phyloP scores from a whole-genome alignment of 192 early-diverging fungal species.

The Coemansia sp. region DNA sequence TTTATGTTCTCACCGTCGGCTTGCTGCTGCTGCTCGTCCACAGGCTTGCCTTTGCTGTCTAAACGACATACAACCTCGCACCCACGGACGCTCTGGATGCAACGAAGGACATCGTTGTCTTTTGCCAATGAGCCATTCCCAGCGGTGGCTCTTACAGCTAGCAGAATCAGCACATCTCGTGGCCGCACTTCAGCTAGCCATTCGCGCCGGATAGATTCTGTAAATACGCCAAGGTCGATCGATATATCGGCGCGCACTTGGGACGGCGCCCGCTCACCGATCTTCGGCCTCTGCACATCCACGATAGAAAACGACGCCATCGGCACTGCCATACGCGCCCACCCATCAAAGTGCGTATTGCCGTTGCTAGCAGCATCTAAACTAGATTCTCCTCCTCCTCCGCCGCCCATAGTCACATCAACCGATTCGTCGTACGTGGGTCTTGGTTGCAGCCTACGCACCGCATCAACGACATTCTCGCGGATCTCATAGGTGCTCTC shows the following conservation, averaged over 20 bases:
- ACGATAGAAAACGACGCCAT: slow-evolving; percentile 68
- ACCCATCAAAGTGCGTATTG: slow-evolving; percentile 69
- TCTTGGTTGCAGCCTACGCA: slow-evolving; percentile 74
- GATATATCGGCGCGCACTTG: slow-evolving; percentile 81
- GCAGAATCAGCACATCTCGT: slow-evolving; percentile 89
- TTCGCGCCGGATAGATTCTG: slow-evolving; percentile 73
- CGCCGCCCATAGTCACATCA: neutral
- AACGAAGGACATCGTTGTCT: neutral
- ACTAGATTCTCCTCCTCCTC: neutral
- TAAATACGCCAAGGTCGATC: slow-evolving; percentile 66
- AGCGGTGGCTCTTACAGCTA: slow-evolving; percentile 56
- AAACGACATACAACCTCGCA: slow-evolving; percentile 81
- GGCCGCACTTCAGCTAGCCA: slow-evolving; percentile 80
- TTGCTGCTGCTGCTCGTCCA: slow-evolving; percentile 49
- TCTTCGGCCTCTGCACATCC: slow-evolving; percentile 58
- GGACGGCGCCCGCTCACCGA: slow-evolving; percentile 63
- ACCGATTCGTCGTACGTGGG: slow-evolving; percentile 26
- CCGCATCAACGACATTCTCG: slow-evolving; percentile 86
- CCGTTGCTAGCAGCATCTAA: neutral
- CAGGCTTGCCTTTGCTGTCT: slow-evolving; percentile 67
- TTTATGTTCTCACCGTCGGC: slow-evolving; percentile 15
- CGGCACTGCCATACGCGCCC: slow-evolving; percentile 88
- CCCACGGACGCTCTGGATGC: slow-evolving; percentile 62
- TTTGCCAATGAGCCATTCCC: neutral
- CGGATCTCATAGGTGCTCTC: slow-evolving; percentile 85